These are phyloP conservation scores for Starmera dryadoides DNA, from an alignment of 805 yeast genomes.

Conservation along the genomic window DNA sequence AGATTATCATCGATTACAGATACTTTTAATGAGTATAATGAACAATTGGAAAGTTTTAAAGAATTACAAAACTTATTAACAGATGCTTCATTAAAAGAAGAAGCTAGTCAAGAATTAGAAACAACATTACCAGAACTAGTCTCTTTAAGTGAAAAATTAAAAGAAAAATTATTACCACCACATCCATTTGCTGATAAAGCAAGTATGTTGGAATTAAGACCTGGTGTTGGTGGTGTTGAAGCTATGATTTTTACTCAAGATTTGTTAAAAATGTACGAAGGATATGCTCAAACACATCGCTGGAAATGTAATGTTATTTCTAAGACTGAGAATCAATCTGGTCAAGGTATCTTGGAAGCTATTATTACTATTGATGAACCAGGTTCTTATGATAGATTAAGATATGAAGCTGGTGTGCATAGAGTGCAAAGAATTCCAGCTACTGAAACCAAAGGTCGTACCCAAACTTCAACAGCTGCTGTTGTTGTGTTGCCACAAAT, in stretches of 20 bases:
- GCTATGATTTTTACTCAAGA: constrained; percentile 84
- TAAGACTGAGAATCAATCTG: constrained; percentile 45
- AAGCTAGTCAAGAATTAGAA: constrained; percentile 57
- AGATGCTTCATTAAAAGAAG: constrained; percentile 44
- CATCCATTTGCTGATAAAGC: constrained; percentile 71
- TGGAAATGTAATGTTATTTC: constrained; percentile 68
- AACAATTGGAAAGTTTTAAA: constrained; percentile 19
- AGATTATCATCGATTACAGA: constrained; percentile 37
- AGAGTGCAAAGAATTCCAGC: constrained; percentile 91
- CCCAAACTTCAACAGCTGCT: constrained; percentile 95
- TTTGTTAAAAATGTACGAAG: constrained; percentile 72
- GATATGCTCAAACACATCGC: constrained; percentile 51
- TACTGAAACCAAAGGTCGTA: constrained; percentile 89
- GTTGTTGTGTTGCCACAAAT: constrained; percentile 87
- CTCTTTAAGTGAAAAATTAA: constrained; percentile 36
- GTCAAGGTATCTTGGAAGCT: constrained; percentile 70
- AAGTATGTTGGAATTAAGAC: constrained; percentile 78
- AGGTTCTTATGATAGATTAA: constrained; percentile 65
- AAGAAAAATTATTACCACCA: constrained; percentile 61
- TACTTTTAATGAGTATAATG: constrained; percentile 29
- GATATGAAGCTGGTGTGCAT: constrained; percentile 93
- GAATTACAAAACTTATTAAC: constrained; percentile 37
- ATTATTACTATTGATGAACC: constrained; percentile 65
- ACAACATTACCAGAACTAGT: constrained; percentile 37
- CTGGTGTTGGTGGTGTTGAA: constrained; percentile 95